These are phyloP conservation scores for Jatropha multifida DNA, from an alignment of 441 rosid genomes.

Conservation along the genomic window DNA sequence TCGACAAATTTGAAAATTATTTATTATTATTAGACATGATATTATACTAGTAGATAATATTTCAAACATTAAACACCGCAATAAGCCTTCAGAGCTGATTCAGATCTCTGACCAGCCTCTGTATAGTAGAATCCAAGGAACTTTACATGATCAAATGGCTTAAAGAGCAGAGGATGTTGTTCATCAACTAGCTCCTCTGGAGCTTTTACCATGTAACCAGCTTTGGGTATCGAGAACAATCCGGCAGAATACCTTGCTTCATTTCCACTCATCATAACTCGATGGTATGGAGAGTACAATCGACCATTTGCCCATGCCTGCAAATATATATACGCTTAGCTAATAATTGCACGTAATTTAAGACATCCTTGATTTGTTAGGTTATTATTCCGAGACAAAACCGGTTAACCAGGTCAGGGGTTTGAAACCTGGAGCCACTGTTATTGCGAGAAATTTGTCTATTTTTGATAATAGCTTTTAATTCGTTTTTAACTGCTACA, in stretches of 20 bases:
- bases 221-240: constrained; percentile 57
- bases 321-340: not conserved
- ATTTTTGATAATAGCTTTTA: too few relatives aligned
- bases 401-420: too few relatives aligned
- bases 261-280: constrained; percentile 58
- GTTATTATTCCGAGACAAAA: too few relatives aligned
- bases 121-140: constrained; percentile 50
- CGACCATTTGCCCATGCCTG: constrained; percentile 66
- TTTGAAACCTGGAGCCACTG: too few relatives aligned
- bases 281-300: constrained; percentile 41
- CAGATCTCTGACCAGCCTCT: constrained; percentile 48
- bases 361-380: too few relatives aligned
- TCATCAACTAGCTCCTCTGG: constrained; percentile 58
- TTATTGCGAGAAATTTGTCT: too few relatives aligned
- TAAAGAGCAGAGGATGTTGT: constrained; percentile 53
- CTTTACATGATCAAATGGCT: constrained; percentile 51
- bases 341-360: too few relatives aligned
- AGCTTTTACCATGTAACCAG: constrained; percentile 43
- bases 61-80: constrained; percentile 41
- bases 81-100: constrained; percentile 46
- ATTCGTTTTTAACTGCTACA: too few relatives aligned
- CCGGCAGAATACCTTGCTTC: constrained; percentile 50
- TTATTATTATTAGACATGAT: too few relatives aligned
- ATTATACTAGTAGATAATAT: too few relatives aligned
- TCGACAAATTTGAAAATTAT: too few relatives aligned